Percentiles rank a stretch among this genome's conserved stretches.
Evolutionary conservation across 2,329 filamentous ascomycete species (phyloP).

Genomic region (Tolypocladium amazonense): DNA sequence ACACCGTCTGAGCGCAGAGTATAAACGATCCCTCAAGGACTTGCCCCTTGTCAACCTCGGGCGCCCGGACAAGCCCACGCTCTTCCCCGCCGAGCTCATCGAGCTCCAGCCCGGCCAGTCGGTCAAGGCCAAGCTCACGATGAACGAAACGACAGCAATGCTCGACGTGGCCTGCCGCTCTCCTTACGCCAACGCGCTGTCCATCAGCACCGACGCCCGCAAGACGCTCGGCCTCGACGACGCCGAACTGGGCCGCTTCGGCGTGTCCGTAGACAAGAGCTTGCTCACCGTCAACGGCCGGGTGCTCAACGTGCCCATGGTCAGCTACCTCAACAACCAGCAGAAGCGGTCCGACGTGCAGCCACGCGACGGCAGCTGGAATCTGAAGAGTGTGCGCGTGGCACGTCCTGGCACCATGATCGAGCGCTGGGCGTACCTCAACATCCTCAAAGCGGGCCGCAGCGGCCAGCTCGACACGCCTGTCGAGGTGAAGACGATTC

Average conservation of each 20-base stretch:
- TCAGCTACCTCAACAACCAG: constrained; percentile 43
- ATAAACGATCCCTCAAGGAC: constrained; percentile 20
- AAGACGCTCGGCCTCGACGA: constrained; percentile 46
- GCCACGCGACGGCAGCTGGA: constrained; percentile 54
- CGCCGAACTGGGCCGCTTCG: constrained; percentile 43
- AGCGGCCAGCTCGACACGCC: neutral
- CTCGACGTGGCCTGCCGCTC: constrained; percentile 59
- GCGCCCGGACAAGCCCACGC: constrained; percentile 42
- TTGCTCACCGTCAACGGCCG: constrained; percentile 66
- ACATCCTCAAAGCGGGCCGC: constrained; percentile 15
- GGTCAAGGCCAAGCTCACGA: constrained; percentile 46
- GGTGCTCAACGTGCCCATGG: constrained; percentile 47
- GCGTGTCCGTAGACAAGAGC: constrained; percentile 46
- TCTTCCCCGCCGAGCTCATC: constrained; percentile 58
- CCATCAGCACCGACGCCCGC: constrained; percentile 49
- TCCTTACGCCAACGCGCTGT: constrained; percentile 55
- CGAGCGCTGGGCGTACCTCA: constrained; percentile 38
- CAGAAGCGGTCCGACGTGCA: constrained; percentile 11
- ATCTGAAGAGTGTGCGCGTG: constrained; percentile 50
- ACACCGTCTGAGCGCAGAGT: constrained; percentile 17
- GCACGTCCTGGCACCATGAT: constrained; percentile 35
- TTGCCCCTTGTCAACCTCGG: constrained; percentile 60
- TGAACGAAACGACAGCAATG: constrained; percentile 56
- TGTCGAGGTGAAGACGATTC: constrained; percentile 12
- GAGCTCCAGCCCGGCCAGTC: constrained; percentile 54